Conservation (phyloP, 2,329 filamentous ascomycete species). For the Chaetomium strumarium region DNA sequence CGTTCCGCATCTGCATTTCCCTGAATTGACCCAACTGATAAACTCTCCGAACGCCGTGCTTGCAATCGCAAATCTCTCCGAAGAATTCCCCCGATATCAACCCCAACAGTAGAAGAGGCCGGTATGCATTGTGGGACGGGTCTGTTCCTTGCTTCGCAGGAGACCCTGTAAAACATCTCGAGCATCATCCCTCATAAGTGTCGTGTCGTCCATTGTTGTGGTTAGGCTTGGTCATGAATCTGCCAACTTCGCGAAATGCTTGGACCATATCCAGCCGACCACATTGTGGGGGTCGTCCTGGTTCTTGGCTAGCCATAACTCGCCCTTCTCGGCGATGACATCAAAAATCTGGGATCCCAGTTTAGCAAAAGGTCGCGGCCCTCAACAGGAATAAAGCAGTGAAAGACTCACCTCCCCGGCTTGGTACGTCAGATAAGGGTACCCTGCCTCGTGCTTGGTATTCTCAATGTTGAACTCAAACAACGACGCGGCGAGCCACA, state of each 20-base stretch:
- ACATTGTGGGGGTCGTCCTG: constrained; percentile 77
- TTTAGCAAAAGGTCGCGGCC: constrained; percentile 2
- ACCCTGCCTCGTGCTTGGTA: constrained; percentile 85
- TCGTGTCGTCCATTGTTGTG: too few species aligned
- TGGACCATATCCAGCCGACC: constrained; percentile 98
- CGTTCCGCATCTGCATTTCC: neutral
- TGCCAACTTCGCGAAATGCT: constrained; percentile 76
- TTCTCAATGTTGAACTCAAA: constrained; percentile 97
- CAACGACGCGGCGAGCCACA: constrained; percentile 88
- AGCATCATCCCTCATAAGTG: too few species aligned
- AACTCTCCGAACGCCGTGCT: neutral
- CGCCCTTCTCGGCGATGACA: constrained; percentile 92
- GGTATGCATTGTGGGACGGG: too few species aligned
- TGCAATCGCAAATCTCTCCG: neutral
- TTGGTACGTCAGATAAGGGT: constrained; percentile 92
- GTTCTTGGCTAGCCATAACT: constrained; percentile 95
- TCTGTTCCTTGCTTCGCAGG: too few species aligned
- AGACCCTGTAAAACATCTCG: too few species aligned
- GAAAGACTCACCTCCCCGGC: constrained; percentile 64
- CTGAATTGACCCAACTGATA: neutral
- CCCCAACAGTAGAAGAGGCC: neutral
- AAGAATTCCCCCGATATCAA: neutral
- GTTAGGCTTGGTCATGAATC: constrained; percentile 29
- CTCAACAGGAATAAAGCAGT: neutral
- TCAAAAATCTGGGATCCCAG: constrained; percentile 60